Evolutionary conservation across 2,329 filamentous ascomycete species (phyloP).

Genomic region (Diaporthe eres): DNA sequence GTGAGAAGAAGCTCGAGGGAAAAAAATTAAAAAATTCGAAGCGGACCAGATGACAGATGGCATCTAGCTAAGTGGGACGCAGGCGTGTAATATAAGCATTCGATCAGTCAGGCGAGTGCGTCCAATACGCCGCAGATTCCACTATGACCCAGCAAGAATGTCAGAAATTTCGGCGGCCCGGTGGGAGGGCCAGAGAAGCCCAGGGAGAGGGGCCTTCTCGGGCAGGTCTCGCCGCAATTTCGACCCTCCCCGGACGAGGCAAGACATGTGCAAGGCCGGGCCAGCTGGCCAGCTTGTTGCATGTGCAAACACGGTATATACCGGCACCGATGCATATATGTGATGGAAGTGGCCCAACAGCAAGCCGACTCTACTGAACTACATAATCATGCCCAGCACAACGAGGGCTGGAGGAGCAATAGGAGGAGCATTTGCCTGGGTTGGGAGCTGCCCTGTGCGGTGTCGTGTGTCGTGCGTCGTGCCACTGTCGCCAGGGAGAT

Average conservation of each 20-base stretch:
- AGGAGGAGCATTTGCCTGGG: neutral
- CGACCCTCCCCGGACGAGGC: slow-evolving; percentile 4
- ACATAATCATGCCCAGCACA: neutral
- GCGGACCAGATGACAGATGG: slow-evolving; percentile 33
- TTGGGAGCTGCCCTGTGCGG: neutral
- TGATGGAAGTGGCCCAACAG: neutral
- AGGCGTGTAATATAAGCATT: slow-evolving; percentile 33
- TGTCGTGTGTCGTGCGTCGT: neutral
- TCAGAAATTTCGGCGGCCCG: slow-evolving; percentile 21
- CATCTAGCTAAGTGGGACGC: slow-evolving; percentile 29
- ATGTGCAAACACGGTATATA: slow-evolving; percentile 13
- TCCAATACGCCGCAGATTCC: slow-evolving; percentile 28
- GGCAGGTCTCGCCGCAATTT: slow-evolving; percentile 34
- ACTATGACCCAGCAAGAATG: slow-evolving; percentile 35
- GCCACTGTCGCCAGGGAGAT: slow-evolving; percentile 29
- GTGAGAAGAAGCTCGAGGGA: neutral
- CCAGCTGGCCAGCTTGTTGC: neutral
- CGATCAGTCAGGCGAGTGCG: slow-evolving; percentile 28
- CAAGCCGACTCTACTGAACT: neutral
- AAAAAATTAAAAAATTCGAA: neutral
- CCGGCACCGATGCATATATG: slow-evolving; percentile 11
- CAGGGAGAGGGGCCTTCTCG: slow-evolving; percentile 1
- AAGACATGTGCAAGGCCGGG: slow-evolving; percentile 13
- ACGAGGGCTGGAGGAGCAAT: neutral
- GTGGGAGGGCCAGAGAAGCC: neutral